A percentile compares a stretch with the other conserved stretches of the same genome.
Conservation (phyloP, 2,329 filamentous ascomycete genomes). For the Phyllosticta capitalensis region DNA sequence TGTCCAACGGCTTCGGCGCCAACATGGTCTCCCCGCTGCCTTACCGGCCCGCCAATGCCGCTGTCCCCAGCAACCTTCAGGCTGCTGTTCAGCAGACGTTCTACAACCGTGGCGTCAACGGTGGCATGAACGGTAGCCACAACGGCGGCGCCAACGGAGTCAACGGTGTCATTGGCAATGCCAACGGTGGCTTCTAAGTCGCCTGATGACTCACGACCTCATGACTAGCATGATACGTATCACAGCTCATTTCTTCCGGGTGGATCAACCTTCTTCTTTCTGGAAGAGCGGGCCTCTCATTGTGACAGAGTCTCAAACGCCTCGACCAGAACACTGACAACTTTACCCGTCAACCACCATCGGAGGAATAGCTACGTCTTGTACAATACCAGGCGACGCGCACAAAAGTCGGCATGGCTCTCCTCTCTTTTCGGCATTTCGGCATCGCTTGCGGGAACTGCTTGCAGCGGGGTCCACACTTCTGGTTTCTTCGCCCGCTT, state of each 20-base stretch:
- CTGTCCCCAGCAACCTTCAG: conserved; percentile 26
- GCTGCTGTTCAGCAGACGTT: conserved; percentile 25
- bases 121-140: not conserved
- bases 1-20: conserved; percentile 9
- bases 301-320: not conserved
- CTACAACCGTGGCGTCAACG: not conserved
- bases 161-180: not conserved
- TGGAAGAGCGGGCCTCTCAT: not conserved
- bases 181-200: not conserved
- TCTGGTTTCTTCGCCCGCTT: not conserved
- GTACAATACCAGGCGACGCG: not conserved
- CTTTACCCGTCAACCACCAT: not conserved
- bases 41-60: conserved; percentile 19
- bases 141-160: not conserved
- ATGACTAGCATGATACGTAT: not conserved
- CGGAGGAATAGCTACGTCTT: not conserved
- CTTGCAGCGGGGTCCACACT: not conserved
- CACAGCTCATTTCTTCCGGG: not conserved
- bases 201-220: not conserved
- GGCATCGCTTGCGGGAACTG: not conserved
- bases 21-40: conserved; percentile 10
- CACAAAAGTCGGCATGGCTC: not conserved
- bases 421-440: not conserved
- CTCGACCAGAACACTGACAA: not conserved
- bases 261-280: not conserved